Evolutionary conservation across 2,329 filamentous ascomycete genomes (phyloP), one percentile per base, ranked within the genome.

Genomic region (Aureobasidium sp.): DNA sequence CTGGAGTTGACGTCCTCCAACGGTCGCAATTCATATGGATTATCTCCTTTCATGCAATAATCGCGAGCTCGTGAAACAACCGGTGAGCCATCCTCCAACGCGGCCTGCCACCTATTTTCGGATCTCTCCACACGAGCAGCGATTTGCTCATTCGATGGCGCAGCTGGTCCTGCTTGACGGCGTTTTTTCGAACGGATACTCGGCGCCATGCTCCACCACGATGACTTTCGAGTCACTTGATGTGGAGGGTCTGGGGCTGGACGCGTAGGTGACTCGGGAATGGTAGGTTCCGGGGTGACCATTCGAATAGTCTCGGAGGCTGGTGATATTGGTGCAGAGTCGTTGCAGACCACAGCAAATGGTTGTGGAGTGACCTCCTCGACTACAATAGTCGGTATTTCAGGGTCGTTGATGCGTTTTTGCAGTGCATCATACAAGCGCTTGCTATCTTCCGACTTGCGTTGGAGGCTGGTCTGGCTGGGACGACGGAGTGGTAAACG

Each of bases 401-500:
- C 72, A 46, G 84, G 71, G 37, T 79, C 77, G 64, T 82, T 82
- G 73, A 88, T 83, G 8, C 69, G 70, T 44, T 67, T 67, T 55
- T 69, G 68, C n/a, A 89, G 74, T 1, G 85, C 86, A 6, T 83
- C 84, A 67, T 86, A 88, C 3, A 88, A 78, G 39, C 81, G 79
- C 43, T 84, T 79, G 63, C 82, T 85, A 62, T 86, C 79, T 27
- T 84, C 74, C 0, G 75, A 59, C 67, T 64, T 63, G 69, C 43
- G 67, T 66, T 62, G 67, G 39, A 67, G 62, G 60, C 71, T 65
- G 17, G 64, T 59, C 37, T 67, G 68, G 59, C 71, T 73, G n/a
- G 68, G 32, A 10, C 67, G 67, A 32, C 67, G 69, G 13, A 71
- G 64, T 41, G 64, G 68, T 62, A 69, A 68, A 27, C 65, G 67